These are phyloP conservation scores for Hypoxylon sp. DNA, from an alignment of 2,329 filamentous ascomycete genomes.

Conservation along the genomic window DNA sequence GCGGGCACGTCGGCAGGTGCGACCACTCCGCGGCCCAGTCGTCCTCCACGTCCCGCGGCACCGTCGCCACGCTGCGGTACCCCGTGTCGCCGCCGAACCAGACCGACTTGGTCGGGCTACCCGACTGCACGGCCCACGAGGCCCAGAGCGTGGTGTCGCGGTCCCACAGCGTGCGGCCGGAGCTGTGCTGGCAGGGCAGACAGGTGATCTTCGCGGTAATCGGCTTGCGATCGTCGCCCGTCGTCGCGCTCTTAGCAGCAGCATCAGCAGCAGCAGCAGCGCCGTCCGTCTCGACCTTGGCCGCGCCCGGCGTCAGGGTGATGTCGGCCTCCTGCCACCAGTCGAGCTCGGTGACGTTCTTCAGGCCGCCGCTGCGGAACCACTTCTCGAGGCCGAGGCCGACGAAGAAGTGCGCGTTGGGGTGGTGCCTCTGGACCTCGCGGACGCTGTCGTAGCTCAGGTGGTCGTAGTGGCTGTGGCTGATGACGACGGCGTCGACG, in stretches of 20 bases:
- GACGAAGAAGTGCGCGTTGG: slow-evolving; percentile 87
- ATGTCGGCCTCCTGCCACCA: slow-evolving; percentile 92
- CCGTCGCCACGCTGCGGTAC: slow-evolving; percentile 79
- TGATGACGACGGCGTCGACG: slow-evolving; percentile 83
- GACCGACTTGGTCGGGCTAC: slow-evolving; percentile 72
- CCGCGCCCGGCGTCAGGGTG: slow-evolving; percentile 60
- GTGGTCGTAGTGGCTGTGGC: slow-evolving; percentile 94
- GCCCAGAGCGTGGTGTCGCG: slow-evolving; percentile 84
- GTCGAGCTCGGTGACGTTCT: slow-evolving; percentile 87
- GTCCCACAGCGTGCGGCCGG: slow-evolving; percentile 76
- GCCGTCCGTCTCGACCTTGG: slow-evolving; percentile 34
- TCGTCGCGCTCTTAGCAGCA: slow-evolving; percentile 46
- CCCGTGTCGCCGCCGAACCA: slow-evolving; percentile 94
- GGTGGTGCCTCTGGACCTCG: slow-evolving; percentile 76
- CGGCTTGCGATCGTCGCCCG: slow-evolving; percentile 51
- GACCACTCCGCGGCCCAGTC: slow-evolving; percentile 78
- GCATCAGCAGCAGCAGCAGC: no score
- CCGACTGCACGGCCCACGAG: slow-evolving; percentile 83
- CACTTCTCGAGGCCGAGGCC: slow-evolving; percentile 84
- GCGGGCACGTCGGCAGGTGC: slow-evolving; percentile 79
- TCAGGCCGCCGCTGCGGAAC: slow-evolving; percentile 78
- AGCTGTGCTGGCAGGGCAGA: slow-evolving; percentile 86
- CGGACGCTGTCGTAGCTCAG: slow-evolving; percentile 80
- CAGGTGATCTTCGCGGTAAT: slow-evolving; percentile 81
- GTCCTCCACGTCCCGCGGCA: slow-evolving; percentile 70